Percentiles rank a stretch among this genome's conserved stretches.
Evolutionary conservation across 1,284 basidiomycete genomes (phyloP).

Genomic region (Volvariella volvacea): DNA sequence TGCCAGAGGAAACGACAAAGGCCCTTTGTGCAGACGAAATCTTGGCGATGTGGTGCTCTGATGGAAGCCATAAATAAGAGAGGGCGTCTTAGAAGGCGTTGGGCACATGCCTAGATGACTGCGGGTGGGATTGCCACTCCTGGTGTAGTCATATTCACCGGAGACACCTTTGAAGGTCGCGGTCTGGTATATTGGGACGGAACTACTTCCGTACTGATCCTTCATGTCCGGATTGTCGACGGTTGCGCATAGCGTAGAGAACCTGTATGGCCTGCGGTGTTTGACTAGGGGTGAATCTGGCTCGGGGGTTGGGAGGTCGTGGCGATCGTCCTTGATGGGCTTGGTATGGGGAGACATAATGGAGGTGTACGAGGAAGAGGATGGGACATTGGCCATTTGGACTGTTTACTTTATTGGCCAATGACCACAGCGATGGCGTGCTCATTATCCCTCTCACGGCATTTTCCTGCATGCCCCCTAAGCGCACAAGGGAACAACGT

Average conservation of each 20-base stretch:
- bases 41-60: slow-evolving; percentile 93
- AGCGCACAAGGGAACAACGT: slow-evolving; percentile 41
- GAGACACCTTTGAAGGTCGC: slow-evolving; percentile 96
- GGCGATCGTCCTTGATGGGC: slow-evolving; percentile 19
- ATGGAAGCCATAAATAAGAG: slow-evolving; percentile 7
- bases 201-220: slow-evolving; percentile 93
- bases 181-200: slow-evolving; percentile 96
- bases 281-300: slow-evolving; percentile 60
- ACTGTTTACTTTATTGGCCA: too few species aligned
- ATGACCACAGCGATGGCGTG: slow-evolving; percentile 8
- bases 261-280: slow-evolving; percentile 65
- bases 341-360: slow-evolving; percentile 24
- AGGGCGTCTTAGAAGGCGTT: slow-evolving; percentile 2
- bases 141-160: slow-evolving; percentile 89
- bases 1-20: slow-evolving; percentile 91
- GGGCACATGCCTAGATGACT: slow-evolving; percentile 77
- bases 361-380: slow-evolving; percentile 4
- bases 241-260: slow-evolving; percentile 86
- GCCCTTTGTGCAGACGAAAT: slow-evolving; percentile 87
- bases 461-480: slow-evolving; percentile 31
- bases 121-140: slow-evolving; percentile 95
- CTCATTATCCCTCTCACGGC: slow-evolving; percentile 6
- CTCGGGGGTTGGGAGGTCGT: slow-evolving; percentile 61
- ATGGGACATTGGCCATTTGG: background rate
- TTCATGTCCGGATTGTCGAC: slow-evolving; percentile 85